These are phyloP conservation scores for Escallonia herrerae DNA, from an alignment of 129 eudicot species.

Conservation along the genomic window DNA sequence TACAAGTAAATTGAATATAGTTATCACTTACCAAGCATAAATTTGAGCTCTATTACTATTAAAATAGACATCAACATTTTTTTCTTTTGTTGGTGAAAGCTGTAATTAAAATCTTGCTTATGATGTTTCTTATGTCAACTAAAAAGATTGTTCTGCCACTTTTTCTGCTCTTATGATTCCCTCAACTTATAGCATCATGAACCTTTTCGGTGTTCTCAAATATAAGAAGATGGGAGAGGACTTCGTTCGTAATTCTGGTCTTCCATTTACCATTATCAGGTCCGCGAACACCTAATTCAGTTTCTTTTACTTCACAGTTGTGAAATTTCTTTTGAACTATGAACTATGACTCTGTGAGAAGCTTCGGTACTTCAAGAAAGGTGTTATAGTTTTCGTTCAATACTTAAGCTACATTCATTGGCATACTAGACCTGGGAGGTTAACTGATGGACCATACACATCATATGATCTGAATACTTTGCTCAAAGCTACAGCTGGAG, in stretches of 20 bases:
- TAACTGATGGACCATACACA: constrained; percentile 98
- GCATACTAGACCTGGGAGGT: constrained; percentile 64
- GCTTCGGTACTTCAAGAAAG: too few relatives aligned
- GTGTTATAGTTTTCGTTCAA: too few relatives aligned
- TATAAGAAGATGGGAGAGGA: constrained; percentile 99
- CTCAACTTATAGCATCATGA: constrained; percentile 60
- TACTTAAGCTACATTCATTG: background rate
- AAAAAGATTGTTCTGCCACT: background rate
- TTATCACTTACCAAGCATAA: too few relatives aligned
- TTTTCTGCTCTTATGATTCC: background rate
- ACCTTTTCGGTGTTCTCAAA: constrained; percentile 94
- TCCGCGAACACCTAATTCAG: constrained; percentile 7
- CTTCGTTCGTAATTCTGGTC: constrained; percentile 75
- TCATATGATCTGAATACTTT: constrained; percentile 90
- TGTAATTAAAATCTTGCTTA: too few relatives aligned
- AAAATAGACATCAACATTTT: too few relatives aligned
- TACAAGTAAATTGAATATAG: too few relatives aligned
- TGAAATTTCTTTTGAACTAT: background rate
- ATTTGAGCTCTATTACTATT: too few relatives aligned
- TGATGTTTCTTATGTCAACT: too few relatives aligned
- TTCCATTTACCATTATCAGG: constrained; percentile 95
- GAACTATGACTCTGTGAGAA: too few relatives aligned
- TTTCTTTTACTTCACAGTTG: background rate
- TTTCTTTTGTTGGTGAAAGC: too few relatives aligned
- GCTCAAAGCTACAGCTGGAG: constrained; percentile 95